Evolutionary conservation across 129 eudicot genomes (phyloP).

Genomic region (Helianthus annuus): HanXRQr2.0-SUNRISE NC_035449.2:18082965-18083464

Average conservation of each 20-base stretch:
- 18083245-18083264: constrained; percentile 25
- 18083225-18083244: constrained; percentile 33
- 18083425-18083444: no score
- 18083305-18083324: constrained; percentile 20
- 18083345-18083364: constrained; percentile 37
- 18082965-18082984: constrained; percentile 88
- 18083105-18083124: constrained; percentile 89
- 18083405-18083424: background rate
- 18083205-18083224: constrained; percentile 24
- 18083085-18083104: constrained; percentile 98
- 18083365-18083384: constrained; percentile 4
- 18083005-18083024: constrained; percentile 94
- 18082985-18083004: constrained; percentile 83
- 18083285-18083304: constrained; percentile 26
- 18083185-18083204: constrained; percentile 21
- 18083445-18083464: no score
- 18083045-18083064: constrained; percentile 82
- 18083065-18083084: constrained; percentile 88
- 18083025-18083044: constrained; percentile 95
- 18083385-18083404: background rate
- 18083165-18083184: constrained; percentile 34
- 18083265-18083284: constrained; percentile 23
- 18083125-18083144: constrained; percentile 96
- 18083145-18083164: constrained; percentile 81
- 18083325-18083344: constrained; percentile 24